Percentiles rank a stretch among this genome's conserved stretches.
Conservation (phyloP, 2,329 filamentous ascomycete genomes). For the Periglandula ipomoeae region DNA sequence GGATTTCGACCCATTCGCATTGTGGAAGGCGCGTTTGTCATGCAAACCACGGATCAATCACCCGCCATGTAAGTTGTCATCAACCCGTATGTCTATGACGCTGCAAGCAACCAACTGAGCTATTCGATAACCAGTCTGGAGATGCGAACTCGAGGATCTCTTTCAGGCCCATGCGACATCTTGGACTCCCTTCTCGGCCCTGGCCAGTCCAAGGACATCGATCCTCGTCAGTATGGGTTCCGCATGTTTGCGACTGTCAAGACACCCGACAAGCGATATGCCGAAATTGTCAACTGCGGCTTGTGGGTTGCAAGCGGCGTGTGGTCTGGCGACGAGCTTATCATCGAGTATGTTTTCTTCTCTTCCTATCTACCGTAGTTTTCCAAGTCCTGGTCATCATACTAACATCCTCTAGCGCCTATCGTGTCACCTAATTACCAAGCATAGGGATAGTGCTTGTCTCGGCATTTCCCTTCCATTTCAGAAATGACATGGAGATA, state of each 20-base stretch:
- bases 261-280: slow-evolving; percentile 39
- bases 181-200: slow-evolving; percentile 31
- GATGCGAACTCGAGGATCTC: slow-evolving; percentile 37
- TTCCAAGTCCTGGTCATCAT: not conserved
- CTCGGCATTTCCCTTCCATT: not conserved
- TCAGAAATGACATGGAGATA: too few species aligned
- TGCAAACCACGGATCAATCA: slow-evolving; percentile 36
- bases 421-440: slow-evolving; percentile 2
- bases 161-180: slow-evolving; percentile 35
- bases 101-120: not conserved
- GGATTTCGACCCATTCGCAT: slow-evolving; percentile 32
- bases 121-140: slow-evolving; percentile 21
- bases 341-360: slow-evolving; percentile 32
- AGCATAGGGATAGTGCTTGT: not conserved
- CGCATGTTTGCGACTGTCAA: slow-evolving; percentile 41
- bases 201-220: slow-evolving; percentile 27
- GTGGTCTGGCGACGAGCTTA: slow-evolving; percentile 34
- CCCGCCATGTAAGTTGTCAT: slow-evolving; percentile 32
- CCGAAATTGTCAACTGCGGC: slow-evolving; percentile 38
- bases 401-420: slow-evolving; percentile 4
- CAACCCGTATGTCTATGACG: not conserved
- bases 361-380: not conserved
- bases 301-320: slow-evolving; percentile 41
- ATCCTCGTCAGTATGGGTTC: slow-evolving; percentile 36
- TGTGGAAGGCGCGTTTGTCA: slow-evolving; percentile 39